These are phyloP conservation scores for Mycena chlorophos DNA, from an alignment of 768 basidiomycete species.

Conservation along the genomic window DNA sequence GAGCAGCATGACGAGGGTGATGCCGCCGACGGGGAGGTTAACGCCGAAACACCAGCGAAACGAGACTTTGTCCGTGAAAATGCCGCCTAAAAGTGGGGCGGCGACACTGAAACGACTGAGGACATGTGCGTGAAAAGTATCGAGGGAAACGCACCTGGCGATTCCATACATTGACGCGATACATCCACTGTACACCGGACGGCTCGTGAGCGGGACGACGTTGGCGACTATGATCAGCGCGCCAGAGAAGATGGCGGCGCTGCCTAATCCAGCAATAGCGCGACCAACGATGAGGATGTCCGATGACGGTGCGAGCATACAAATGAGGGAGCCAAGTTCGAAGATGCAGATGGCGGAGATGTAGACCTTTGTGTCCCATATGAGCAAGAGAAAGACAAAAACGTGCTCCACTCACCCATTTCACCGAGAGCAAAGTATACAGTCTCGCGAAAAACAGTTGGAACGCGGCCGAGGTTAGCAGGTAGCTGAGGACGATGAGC, in stretches of 20 bases:
- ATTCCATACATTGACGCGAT: constrained; percentile 33
- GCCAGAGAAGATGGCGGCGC: constrained; percentile 32
- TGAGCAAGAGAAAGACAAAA: neutral
- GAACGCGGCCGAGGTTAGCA: constrained; percentile 16
- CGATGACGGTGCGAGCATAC: constrained; percentile 36
- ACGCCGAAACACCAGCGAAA: constrained; percentile 33
- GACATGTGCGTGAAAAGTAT: neutral
- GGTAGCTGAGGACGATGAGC: neutral
- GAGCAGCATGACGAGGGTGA: constrained; percentile 14
- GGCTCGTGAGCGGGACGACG: constrained; percentile 31
- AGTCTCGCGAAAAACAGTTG: constrained; percentile 25
- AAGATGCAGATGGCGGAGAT: constrained; percentile 33
- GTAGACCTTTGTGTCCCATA: neutral
- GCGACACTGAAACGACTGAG: constrained; percentile 20
- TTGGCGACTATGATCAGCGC: constrained; percentile 29
- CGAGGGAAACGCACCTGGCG: neutral
- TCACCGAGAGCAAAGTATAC: constrained; percentile 25
- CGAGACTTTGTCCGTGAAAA: constrained; percentile 24
- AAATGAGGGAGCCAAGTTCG: constrained; percentile 45
- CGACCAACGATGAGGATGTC: constrained; percentile 41
- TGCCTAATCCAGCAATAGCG: constrained; percentile 47
- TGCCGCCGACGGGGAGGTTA: constrained; percentile 16
- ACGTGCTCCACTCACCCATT: constrained; percentile 1
- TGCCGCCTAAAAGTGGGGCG: constrained; percentile 32
- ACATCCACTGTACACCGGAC: constrained; percentile 36